Evolutionary conservation across 768 basidiomycete genomes (phyloP).

Genomic region (Pleurotus djamor): DNA sequence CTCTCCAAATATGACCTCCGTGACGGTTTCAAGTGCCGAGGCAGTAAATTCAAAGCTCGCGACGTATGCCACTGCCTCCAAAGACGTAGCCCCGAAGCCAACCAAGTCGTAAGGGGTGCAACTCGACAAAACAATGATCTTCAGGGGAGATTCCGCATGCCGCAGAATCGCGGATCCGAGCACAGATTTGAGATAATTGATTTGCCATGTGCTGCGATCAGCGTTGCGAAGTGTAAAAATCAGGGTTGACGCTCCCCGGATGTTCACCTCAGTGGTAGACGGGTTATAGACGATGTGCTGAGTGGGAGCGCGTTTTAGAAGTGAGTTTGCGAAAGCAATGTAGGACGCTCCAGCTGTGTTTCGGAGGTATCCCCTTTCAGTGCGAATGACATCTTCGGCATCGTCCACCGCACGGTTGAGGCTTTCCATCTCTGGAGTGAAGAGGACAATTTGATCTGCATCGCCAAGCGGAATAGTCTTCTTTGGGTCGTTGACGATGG

Average conservation of each 20-base stretch:
- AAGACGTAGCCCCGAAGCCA: conserved; percentile 17
- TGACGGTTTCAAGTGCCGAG: conserved; percentile 44
- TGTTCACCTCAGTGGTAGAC: conserved; percentile 6
- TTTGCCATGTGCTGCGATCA: conserved; percentile 51
- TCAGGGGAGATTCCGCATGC: conserved; percentile 8
- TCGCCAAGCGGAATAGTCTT: conserved; percentile 30
- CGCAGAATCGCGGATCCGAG: conserved; percentile 10
- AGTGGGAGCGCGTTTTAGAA: conserved; percentile 28
- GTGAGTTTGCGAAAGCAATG: conserved; percentile 39
- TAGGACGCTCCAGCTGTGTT: conserved; percentile 63
- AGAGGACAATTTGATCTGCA: conserved; percentile 32
- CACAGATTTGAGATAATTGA: conserved; percentile 31
- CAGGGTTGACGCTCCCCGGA: conserved; percentile 20
- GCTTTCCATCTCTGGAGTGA: conserved; percentile 58
- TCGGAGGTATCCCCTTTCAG: conserved; percentile 36
- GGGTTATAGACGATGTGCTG: conserved; percentile 47
- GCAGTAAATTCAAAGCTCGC: conserved; percentile 61
- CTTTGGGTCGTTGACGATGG: conserved; percentile 41
- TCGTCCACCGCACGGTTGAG: conserved; percentile 65
- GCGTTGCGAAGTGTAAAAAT: conserved; percentile 63
- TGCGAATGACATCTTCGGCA: conserved; percentile 40
- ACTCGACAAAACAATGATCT: conserved; percentile 52
- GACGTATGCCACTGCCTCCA: conserved; percentile 32
- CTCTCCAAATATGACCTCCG: conserved; percentile 40
- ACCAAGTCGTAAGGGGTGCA: conserved; percentile 68